phyloP scores from a whole-genome alignment of 2,329 filamentous ascomycete species.

The Stagonosporopsis cucurbitacearum region DNA sequence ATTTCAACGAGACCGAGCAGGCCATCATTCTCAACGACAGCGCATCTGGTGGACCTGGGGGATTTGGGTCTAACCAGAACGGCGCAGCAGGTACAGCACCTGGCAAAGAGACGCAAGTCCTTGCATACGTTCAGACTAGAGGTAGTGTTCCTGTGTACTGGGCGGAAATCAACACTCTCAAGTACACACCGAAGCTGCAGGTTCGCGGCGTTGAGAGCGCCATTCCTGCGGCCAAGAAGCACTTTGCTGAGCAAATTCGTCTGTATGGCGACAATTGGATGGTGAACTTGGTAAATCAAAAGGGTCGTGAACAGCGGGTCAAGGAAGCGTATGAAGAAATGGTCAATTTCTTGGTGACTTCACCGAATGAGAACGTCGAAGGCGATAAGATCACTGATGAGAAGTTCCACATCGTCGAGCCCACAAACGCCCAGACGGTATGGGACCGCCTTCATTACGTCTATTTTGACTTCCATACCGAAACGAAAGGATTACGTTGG shows the following conservation, averaged over 20 bases:
- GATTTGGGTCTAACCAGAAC: conserved; percentile 80
- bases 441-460: conserved; percentile 92
- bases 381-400: conserved; percentile 73
- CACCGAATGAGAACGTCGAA: conserved; percentile 70
- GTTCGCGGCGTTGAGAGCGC: conserved; percentile 84
- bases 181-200: conserved; percentile 89
- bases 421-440: conserved; percentile 63
- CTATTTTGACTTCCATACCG: conserved; percentile 98
- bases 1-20: conserved; percentile 99
- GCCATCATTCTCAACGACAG: conserved; percentile 86
- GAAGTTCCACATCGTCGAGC: conserved; percentile 81
- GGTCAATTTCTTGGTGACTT: conserved; percentile 75
- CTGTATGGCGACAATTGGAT: conserved; percentile 97
- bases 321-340: conserved; percentile 95
- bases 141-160: conserved; percentile 96
- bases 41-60: conserved; percentile 72
- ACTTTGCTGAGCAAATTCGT: conserved; percentile 92
- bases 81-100: conserved; percentile 62
- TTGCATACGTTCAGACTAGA: conserved; percentile 95
- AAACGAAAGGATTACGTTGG: conserved; percentile 95
- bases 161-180: conserved; percentile 92
- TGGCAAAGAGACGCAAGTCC: conserved; percentile 80
- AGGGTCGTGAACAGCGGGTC: conserved; percentile 84
- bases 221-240: conserved; percentile 76
- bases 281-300: conserved; percentile 96